phyloP scores from a whole-genome alignment of 306 rosid genomes.

The Inga laurina region DNA sequence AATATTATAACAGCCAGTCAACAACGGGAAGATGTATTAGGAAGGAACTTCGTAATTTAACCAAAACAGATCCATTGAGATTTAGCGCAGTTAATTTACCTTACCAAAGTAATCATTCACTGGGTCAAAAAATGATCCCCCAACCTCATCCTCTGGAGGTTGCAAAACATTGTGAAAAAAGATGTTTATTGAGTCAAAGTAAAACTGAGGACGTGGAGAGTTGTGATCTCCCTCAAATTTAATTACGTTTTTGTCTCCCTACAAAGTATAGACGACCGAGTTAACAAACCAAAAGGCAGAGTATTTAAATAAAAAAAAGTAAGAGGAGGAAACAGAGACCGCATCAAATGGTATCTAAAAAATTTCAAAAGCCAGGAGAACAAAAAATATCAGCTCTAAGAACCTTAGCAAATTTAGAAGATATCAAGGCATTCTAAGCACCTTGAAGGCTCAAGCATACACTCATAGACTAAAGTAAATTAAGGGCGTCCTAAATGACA shows the following conservation, averaged over 20 bases:
- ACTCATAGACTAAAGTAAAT: not conserved
- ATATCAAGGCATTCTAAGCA: conserved; percentile 1
- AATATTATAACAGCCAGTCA: conserved; percentile 32
- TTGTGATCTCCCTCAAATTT: conserved; percentile 99
- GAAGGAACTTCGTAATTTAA: conserved; percentile 26
- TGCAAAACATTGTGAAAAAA: conserved; percentile 90
- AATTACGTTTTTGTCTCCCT: conserved; percentile 93
- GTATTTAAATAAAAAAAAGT: not conserved
- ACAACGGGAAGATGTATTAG: conserved; percentile 24
- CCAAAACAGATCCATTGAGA: conserved; percentile 31
- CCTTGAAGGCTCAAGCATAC: conserved; percentile 7
- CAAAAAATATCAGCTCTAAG: not conserved
- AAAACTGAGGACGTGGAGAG: conserved; percentile 93
- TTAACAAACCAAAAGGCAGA: conserved; percentile 21
- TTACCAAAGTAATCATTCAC: conserved; percentile 66
- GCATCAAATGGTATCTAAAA: not conserved
- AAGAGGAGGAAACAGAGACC: conserved; percentile 17
- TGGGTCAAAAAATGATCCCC: conserved; percentile 66
- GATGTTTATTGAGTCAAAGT: conserved; percentile 84
- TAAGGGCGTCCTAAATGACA: conserved; percentile 4
- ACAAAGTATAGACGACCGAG: conserved; percentile 34
- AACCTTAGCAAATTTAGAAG: conserved; percentile 9
- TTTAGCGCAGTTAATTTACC: conserved; percentile 57
- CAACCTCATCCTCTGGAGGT: conserved; percentile 92
- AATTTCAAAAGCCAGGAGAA: conserved; percentile 14